Evolutionary conservation across 2,329 filamentous ascomycete species (phyloP), one percentile per base, ranked within the genome.

Genomic region (Raffaelea deltoideospora): DNA sequence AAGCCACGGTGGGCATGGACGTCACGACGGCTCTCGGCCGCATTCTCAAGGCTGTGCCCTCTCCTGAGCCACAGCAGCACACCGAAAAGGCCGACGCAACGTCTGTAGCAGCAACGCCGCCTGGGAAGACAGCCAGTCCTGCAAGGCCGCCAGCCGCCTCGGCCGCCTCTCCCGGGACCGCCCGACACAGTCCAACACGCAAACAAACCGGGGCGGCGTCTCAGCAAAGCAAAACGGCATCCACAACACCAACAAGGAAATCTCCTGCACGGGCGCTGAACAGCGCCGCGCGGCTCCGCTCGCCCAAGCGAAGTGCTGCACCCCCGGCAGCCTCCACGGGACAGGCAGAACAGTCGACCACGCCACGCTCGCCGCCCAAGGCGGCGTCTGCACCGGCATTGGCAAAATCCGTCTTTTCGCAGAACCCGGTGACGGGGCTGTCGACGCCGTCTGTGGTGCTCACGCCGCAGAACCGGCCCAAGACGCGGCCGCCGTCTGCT

Each of bases 401-500:
- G 13, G 33, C 37, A 8, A 54, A 62, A 48, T 51, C 50, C 23
- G 52, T 78, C 2, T 79, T 79, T 46, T 66, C 66, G 20, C 60
- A 67, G 29, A 61, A 72, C 48, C 54, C 57, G 4, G 53, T 53
- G 17, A 74, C 68, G 5, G 75, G 75, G 3, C 51, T 62, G 24
- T 64, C 66, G 15, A 79, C 75, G 1, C 79, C 80, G 13, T 69
- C 65, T 15, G 65, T 81, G 34, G 57, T 81, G 11, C 53, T 84
- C 7, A 79, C 69, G 3, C 75, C 77, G 3, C 67, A 72, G 40
- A 53, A 53, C 26, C 66, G 77, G 21, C 63, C 64, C 31, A 78
- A 13, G 79, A n/a, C n/a, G n/a, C n/a, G n/a, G n/a, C n/a, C n/a
- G n/a, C 79, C 1, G 50, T 86, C 42, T 79, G 81, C 18, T 70